Base-by-base conservation (phyloP, 108 stramenopile species). In the Conticribra guillardii region DNA sequence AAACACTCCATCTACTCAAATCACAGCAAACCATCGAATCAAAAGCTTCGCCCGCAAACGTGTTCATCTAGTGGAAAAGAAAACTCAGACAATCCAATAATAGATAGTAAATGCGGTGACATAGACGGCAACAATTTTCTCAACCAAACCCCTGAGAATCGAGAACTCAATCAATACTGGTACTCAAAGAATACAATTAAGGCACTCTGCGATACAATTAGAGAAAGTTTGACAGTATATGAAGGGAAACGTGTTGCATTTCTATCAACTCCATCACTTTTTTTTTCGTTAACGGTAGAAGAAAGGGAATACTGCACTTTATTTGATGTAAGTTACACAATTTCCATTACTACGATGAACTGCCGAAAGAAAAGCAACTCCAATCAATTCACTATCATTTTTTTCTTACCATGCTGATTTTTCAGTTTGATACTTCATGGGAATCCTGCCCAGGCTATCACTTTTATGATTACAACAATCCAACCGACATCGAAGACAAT, bases 161-260 rank as follows among this genome's bases (percentile, higher is more conserved):
- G 54, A 28, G 52, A 82, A 27, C 69, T 90, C 19, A 93, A 93
- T 53, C 92, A 93, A 67, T 93, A 93, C 54, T 93, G 90, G 90
- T 93, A 89, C 73, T 84, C 82, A 0, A 41, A 73, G 41, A 41
- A 49, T 4, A 89, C 90, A 0, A 85, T 91, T 26, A 67, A 83
- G 0, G 69, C 66, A 3, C 66, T 93, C 1, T 71, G 79, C 27
- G 70, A 82, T 9, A 65, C 81, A 11, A 58, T 83, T 0, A 29
- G 64, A 60, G 79, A 80, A 22, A 51, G 67, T 28, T 18, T 64
- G 14, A 27, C 22, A 18, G 44, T 56, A 19, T 54, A 46, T 15
- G 50, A 56, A 54, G 77, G 64, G 26, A 52, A 53, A 8, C 21
- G 60, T 28, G 80, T 86, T 0, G 92, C 87, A 0, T 93, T 91